These are phyloP conservation scores for Populus hybrid DNA, from an alignment of 441 rosid species.

Conservation along the genomic window DNA sequence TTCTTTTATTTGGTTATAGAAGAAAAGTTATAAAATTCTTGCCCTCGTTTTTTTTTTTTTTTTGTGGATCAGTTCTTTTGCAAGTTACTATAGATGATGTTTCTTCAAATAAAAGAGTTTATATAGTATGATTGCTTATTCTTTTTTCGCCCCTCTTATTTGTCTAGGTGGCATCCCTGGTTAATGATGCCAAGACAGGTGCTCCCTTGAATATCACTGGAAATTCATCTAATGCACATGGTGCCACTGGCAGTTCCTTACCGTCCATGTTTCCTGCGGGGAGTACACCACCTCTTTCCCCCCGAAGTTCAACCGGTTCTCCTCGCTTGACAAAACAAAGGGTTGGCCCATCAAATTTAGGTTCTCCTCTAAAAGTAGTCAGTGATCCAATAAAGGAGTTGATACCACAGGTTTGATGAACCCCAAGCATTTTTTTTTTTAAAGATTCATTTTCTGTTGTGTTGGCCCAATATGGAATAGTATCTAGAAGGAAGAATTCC, in stretches of 20 bases:
- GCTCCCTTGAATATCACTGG: constrained; percentile 62
- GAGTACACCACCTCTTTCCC: constrained; percentile 97
- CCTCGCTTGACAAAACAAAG: constrained; percentile 81
- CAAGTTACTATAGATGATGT: background rate
- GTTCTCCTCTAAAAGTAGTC: constrained; percentile 76
- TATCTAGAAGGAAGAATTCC: background rate
- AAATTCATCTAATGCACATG: constrained; percentile 48
- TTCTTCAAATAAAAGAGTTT: background rate
- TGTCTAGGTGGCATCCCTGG: constrained; percentile 61
- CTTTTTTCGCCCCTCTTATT: constrained; percentile 10
- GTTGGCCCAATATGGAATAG: background rate
- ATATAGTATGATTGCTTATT: constrained; percentile 11
- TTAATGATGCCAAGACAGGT: constrained; percentile 80
- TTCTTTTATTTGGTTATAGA: background rate
- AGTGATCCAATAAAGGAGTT: constrained; percentile 80
- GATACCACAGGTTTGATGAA: constrained; percentile 78
- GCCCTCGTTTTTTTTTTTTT: background rate
- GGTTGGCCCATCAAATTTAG: constrained; percentile 75
- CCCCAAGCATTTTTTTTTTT: background rate
- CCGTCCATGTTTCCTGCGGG: constrained; percentile 98
- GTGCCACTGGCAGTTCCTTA: constrained; percentile 47
- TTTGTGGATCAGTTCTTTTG: background rate
- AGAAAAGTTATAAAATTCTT: background rate
- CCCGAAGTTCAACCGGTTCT: constrained; percentile 82
- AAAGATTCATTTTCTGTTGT: constrained; percentile 5